These are phyloP conservation scores for Neofusicoccum laricinum DNA, from an alignment of 2,329 filamentous ascomycete genomes.

Conservation along the genomic window DNA sequence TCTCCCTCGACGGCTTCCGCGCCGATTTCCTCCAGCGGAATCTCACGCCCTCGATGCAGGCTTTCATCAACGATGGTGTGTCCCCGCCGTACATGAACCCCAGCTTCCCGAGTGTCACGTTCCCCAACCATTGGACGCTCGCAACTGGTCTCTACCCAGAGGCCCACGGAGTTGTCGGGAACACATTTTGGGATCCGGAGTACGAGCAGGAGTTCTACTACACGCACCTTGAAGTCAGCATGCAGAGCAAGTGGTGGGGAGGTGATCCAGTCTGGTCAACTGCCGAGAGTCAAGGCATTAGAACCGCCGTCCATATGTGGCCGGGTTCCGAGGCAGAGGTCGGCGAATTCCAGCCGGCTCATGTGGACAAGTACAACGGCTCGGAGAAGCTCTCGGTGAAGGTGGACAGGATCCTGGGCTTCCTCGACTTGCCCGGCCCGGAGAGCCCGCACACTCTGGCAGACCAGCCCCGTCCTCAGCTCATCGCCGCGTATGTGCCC, in stretches of 20 bases:
- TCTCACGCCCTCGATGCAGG: constrained; percentile 76
- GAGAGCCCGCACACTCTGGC: constrained; percentile 54
- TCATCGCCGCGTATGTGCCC: constrained; percentile 93
- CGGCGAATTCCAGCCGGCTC: constrained; percentile 68
- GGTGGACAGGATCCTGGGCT: constrained; percentile 73
- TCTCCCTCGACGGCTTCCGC: constrained; percentile 93
- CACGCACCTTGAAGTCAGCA: constrained; percentile 70
- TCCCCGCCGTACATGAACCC: constrained; percentile 91
- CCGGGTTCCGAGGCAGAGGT: constrained; percentile 91
- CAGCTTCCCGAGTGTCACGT: constrained; percentile 93
- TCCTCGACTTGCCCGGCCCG: constrained; percentile 77
- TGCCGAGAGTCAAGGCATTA: constrained; percentile 76
- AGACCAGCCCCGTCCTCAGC: constrained; percentile 67
- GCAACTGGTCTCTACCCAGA: constrained; percentile 92
- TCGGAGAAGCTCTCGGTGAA: constrained; percentile 73
- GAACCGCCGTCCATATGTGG: constrained; percentile 95
- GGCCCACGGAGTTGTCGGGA: constrained; percentile 87
- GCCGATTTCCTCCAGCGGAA: constrained; percentile 86
- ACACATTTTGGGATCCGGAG: constrained; percentile 87
- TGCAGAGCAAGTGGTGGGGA: constrained; percentile 90
- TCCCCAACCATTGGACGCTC: constrained; percentile 90
- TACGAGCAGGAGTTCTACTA: constrained; percentile 82
- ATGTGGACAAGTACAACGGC: constrained; percentile 81
- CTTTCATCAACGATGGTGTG: constrained; percentile 77
- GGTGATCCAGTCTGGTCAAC: constrained; percentile 94